Conservation (phyloP, 345 rosid species). For the Physaria fendleri region DNA sequence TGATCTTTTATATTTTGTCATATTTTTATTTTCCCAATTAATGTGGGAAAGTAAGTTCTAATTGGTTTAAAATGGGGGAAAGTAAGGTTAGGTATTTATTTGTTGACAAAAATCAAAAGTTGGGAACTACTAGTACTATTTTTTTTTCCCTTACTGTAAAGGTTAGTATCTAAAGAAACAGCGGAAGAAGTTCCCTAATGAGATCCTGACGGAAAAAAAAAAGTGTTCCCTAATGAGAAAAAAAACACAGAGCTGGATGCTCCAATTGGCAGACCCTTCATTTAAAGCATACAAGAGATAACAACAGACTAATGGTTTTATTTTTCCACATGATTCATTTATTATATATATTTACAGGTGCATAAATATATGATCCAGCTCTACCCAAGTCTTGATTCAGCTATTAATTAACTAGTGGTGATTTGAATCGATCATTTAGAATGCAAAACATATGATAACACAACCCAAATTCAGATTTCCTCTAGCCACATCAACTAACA, state of each 20-base stretch:
- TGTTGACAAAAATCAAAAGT: conserved; percentile 3
- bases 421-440: background rate
- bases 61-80: background rate
- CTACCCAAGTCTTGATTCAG: background rate
- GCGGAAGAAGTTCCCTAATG: background rate
- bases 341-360: conserved; percentile 3
- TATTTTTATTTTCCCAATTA: background rate
- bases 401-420: background rate
- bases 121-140: background rate
- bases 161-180: background rate
- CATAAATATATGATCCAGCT: background rate
- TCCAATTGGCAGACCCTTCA: background rate
- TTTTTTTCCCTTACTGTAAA: background rate
- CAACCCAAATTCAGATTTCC: background rate
- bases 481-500: background rate
- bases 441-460: background rate
- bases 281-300: conserved; percentile 8
- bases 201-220: too few species aligned
- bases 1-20: background rate
- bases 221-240: background rate
- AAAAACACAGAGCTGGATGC: background rate
- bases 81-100: background rate
- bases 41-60: background rate
- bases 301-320: background rate
- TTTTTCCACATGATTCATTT: conserved; percentile 11